These are phyloP conservation scores for Tylopilus orsonianus DNA, from an alignment of 1,284 basidiomycete species.

Conservation along the genomic window DNA sequence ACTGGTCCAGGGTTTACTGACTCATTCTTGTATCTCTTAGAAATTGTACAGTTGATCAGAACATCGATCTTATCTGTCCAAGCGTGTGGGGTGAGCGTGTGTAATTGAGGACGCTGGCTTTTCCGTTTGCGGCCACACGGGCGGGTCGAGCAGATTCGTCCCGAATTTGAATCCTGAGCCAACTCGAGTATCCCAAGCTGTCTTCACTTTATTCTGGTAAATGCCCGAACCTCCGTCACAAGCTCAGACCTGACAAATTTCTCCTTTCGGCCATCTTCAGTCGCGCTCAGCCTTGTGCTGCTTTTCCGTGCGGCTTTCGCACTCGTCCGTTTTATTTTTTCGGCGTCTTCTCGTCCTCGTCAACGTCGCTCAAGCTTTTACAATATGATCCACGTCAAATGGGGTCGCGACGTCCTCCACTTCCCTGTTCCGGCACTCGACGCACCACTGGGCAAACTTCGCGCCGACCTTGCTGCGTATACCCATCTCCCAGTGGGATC, in stretches of 20 bases:
- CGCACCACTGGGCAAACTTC: slow-evolving; percentile 54
- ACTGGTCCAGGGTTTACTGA: slow-evolving; percentile 1
- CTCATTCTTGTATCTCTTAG: slow-evolving; percentile 13
- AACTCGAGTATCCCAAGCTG: slow-evolving; percentile 27
- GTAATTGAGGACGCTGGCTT: too few relatives aligned
- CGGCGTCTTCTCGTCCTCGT: background rate
- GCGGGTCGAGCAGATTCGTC: background rate
- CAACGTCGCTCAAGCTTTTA: slow-evolving; percentile 24
- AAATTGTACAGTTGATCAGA: slow-evolving; percentile 2
- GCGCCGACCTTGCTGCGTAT: slow-evolving; percentile 57
- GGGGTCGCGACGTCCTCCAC: slow-evolving; percentile 60
- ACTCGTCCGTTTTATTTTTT: slow-evolving; percentile 17
- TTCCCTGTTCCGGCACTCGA: slow-evolving; percentile 57
- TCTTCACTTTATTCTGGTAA: slow-evolving; percentile 30
- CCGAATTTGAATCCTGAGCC: slow-evolving; percentile 8
- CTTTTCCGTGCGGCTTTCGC: slow-evolving; percentile 28
- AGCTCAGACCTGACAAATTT: slow-evolving; percentile 1
- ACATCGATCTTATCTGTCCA: background rate
- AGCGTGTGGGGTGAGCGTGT: too few relatives aligned
- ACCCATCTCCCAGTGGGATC: slow-evolving; percentile 58
- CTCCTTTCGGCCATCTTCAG: slow-evolving; percentile 7
- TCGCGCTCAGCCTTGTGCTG: slow-evolving; percentile 36
- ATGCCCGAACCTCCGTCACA: background rate
- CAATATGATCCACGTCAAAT: slow-evolving; percentile 55
- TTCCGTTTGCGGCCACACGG: slow-evolving; percentile 16